Percentiles rank a stretch among this genome's conserved stretches.
phyloP scores from a whole-genome alignment of 371 early-diverging fungal species.

The Apophysomyces trapeziformis region DNA sequence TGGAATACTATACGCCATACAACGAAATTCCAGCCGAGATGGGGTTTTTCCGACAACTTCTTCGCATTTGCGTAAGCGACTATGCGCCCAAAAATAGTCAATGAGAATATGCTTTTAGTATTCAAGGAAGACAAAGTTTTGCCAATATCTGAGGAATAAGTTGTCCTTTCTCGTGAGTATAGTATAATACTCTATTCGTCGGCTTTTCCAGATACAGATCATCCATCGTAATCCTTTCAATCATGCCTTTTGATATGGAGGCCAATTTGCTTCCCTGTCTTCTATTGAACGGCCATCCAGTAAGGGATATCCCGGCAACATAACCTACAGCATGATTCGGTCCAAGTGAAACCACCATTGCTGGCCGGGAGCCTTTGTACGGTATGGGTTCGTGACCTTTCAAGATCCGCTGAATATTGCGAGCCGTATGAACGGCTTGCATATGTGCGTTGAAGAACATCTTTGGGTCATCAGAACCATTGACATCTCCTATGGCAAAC shows the following conservation, averaged over 20 bases:
- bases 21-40: slow-evolving; percentile 56
- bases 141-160: background rate
- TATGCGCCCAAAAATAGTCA: slow-evolving; percentile 13
- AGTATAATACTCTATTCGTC: slow-evolving; percentile 28
- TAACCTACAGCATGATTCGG: slow-evolving; percentile 32
- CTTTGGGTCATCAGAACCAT: slow-evolving; percentile 38
- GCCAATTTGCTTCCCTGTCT: slow-evolving; percentile 35
- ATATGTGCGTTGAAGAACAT: slow-evolving; percentile 49
- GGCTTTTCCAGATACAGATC: slow-evolving; percentile 26
- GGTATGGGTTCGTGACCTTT: slow-evolving; percentile 15
- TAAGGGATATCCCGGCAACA: slow-evolving; percentile 23
- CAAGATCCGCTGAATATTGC: slow-evolving; percentile 21
- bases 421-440: slow-evolving; percentile 42
- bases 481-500: slow-evolving; percentile 44
- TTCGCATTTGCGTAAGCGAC: slow-evolving; percentile 52
- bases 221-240: slow-evolving; percentile 41
- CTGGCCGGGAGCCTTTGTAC: slow-evolving; percentile 22
- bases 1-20: slow-evolving; percentile 38
- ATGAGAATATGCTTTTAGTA: background rate
- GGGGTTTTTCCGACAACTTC: slow-evolving; percentile 55
- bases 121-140: background rate
- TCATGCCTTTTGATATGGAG: slow-evolving; percentile 24
- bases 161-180: slow-evolving; percentile 28
- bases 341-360: slow-evolving; percentile 42
- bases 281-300: slow-evolving; percentile 33